Evolutionary conservation across 176 grass and related monocot species (phyloP).

Genomic region (Areca catechu): DNA sequence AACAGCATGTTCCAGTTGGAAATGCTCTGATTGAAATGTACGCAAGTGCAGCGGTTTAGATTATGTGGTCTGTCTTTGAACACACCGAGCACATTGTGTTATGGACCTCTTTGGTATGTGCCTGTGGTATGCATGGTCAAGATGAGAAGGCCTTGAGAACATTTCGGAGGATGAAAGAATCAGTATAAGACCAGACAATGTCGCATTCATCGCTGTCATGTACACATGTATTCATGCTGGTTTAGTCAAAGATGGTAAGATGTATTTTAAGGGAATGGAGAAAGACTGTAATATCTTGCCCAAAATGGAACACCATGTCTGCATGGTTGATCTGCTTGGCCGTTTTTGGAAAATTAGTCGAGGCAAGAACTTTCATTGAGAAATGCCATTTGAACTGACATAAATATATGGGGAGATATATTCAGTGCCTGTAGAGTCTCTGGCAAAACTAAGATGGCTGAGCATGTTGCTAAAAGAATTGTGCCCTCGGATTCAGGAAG

Average conservation of each 20-base stretch:
- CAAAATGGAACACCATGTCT: constrained; percentile 1
- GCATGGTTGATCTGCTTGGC: background rate
- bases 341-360: background rate
- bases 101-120: background rate
- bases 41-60: background rate
- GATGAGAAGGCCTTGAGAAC: background rate
- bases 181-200: background rate
- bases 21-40: constrained; percentile 8
- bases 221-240: background rate
- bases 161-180: background rate
- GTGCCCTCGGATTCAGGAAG: background rate
- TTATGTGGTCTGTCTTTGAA: background rate
- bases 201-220: constrained; percentile 1
- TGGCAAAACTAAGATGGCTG: background rate
- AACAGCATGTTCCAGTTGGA: background rate
- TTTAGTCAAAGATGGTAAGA: background rate
- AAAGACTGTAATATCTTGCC: background rate
- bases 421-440: constrained; percentile 5
- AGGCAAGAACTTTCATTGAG: constrained; percentile 1
- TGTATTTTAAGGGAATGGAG: background rate
- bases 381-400: background rate
- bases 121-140: constrained; percentile 6
- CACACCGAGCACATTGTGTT: background rate
- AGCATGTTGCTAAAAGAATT: background rate
- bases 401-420: background rate